Evolutionary conservation across 371 early-diverging fungal genomes (phyloP).

Genomic region (Apophysomyces trapeziformis): DNA sequence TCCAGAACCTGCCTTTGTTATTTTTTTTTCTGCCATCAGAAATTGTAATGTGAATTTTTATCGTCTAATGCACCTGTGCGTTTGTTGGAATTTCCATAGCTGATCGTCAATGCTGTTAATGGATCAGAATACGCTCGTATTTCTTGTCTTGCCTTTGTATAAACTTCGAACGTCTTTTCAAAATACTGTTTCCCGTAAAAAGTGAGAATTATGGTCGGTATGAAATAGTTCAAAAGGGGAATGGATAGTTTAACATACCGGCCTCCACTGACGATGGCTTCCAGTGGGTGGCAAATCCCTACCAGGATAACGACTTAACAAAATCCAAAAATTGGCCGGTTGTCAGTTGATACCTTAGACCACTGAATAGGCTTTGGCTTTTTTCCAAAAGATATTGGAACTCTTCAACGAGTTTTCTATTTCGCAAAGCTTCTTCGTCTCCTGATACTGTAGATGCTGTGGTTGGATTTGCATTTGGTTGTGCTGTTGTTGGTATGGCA

Average conservation of each 20-base stretch:
- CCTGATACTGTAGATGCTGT: constrained; percentile 20
- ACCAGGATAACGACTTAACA: neutral
- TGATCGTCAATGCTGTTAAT: constrained; percentile 20
- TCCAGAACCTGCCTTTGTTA: constrained; percentile 74
- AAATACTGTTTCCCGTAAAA: constrained; percentile 66
- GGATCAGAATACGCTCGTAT: neutral
- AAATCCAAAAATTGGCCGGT: neutral
- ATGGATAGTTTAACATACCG: constrained; percentile 34
- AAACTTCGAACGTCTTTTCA: constrained; percentile 96
- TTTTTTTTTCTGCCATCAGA: constrained; percentile 1
- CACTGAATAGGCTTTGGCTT: constrained; percentile 95
- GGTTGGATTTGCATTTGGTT: neutral
- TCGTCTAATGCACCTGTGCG: constrained; percentile 65
- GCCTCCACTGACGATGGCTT: constrained; percentile 78
- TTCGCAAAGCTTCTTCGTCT: constrained; percentile 41
- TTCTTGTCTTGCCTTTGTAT: constrained; percentile 71
- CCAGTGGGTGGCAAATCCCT: constrained; percentile 81
- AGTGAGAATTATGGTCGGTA: neutral
- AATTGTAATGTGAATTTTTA: neutral
- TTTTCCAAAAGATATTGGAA: constrained; percentile 96
- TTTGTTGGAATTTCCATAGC: constrained; percentile 96
- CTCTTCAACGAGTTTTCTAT: constrained; percentile 74
- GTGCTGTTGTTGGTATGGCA: neutral
- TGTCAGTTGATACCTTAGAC: constrained; percentile 67
- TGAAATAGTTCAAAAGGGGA: neutral